phyloP scores from a whole-genome alignment of 306 rosid species.

The Cucumis melo region DNA sequence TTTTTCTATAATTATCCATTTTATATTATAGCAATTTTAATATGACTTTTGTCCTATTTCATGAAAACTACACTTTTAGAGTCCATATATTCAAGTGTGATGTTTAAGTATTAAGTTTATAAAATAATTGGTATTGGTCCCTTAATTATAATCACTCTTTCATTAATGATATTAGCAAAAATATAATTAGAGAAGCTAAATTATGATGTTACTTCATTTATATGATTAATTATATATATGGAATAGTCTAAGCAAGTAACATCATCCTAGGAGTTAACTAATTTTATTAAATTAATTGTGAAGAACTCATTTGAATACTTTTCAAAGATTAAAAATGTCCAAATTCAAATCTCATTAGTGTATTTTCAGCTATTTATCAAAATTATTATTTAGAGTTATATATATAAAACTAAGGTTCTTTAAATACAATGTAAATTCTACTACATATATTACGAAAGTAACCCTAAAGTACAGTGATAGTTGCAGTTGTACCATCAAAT shows the following conservation, averaged over 20 bases:
- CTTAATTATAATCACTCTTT: not conserved
- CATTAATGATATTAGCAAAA: not conserved
- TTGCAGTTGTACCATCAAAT: too few species aligned
- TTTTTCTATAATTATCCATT: too few species aligned
- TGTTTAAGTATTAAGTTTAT: too few species aligned
- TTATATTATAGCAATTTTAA: too few species aligned
- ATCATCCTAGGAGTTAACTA: not conserved
- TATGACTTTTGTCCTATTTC: not conserved
- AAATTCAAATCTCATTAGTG: not conserved
- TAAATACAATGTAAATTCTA: too few species aligned
- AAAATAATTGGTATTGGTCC: not conserved
- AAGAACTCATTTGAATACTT: not conserved
- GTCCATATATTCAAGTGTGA: not conserved
- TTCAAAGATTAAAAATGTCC: not conserved
- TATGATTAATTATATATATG: not conserved
- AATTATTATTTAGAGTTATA: not conserved
- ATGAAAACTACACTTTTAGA: not conserved
- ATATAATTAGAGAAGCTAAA: not conserved
- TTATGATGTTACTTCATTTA: not conserved
- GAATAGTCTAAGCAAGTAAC: not conserved
- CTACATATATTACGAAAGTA: too few species aligned
- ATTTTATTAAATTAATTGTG: not conserved
- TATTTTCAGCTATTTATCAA: not conserved
- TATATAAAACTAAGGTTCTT: too few species aligned
- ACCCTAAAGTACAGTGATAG: too few species aligned